phyloP scores from a whole-genome alignment of 2,329 filamentous ascomycete genomes.

The Zarea fungicola region DNA sequence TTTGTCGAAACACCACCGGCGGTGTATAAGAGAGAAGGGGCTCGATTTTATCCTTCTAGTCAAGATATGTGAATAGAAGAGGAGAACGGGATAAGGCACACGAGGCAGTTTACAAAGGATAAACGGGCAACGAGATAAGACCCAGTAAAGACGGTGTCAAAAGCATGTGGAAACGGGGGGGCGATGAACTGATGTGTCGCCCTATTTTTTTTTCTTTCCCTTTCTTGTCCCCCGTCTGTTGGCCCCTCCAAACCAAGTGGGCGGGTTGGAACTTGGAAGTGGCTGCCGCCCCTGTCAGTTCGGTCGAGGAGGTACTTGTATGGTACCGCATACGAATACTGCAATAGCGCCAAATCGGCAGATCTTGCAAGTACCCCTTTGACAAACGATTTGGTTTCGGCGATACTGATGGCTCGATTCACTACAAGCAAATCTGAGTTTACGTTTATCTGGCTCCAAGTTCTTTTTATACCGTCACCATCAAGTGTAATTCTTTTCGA shows the following conservation, averaged over 20 bases:
- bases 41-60: not conserved
- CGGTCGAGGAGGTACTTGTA: constrained; percentile 5
- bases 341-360: constrained; percentile 2
- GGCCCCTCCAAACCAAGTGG: not conserved
- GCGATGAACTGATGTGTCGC: constrained; percentile 9
- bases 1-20: not conserved
- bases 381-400: not conserved
- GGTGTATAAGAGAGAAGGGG: not conserved
- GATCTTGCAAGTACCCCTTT: constrained; percentile 1
- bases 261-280: too few relatives aligned
- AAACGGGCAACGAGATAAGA: not conserved
- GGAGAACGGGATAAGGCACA: not conserved
- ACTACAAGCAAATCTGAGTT: not conserved
- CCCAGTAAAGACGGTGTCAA: not conserved
- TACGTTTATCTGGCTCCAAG: not conserved
- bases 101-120: not conserved
- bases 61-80: not conserved
- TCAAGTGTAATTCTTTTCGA: too few relatives aligned
- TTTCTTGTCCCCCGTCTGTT: not conserved
- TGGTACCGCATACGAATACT: constrained; percentile 8
- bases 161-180: constrained; percentile 13
- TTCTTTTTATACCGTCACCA: too few relatives aligned
- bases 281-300: too few relatives aligned
- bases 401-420: not conserved
- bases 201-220: not conserved